Evolutionary conservation across 23 red algal species (phyloP).

Genomic region (Gracilaria gracilis): DNA sequence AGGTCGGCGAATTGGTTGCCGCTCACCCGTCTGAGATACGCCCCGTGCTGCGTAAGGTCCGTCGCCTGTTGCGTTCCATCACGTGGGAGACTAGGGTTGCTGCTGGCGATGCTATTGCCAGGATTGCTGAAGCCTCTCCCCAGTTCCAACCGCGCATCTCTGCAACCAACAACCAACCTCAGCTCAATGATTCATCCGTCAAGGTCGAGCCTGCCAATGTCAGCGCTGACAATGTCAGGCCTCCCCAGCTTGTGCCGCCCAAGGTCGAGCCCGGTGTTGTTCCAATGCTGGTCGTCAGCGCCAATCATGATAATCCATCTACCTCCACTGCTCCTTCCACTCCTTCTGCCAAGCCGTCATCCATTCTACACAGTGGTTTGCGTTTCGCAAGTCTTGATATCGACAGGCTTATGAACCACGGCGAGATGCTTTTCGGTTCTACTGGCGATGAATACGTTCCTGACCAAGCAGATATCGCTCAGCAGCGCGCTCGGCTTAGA

Average conservation of each 20-base stretch:
- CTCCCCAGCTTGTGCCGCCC: no score
- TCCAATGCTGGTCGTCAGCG: background rate
- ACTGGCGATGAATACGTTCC: slow-evolving; percentile 86
- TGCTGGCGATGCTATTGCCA: slow-evolving; percentile 81
- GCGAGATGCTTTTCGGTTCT: slow-evolving; percentile 87
- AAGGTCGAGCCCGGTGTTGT: background rate
- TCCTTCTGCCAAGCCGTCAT: slow-evolving; percentile 10
- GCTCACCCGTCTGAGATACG: slow-evolving; percentile 72
- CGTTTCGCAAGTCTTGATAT: slow-evolving; percentile 75
- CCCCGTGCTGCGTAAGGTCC: slow-evolving; percentile 65
- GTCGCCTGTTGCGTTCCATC: slow-evolving; percentile 70
- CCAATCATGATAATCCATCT: background rate
- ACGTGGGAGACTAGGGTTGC: slow-evolving; percentile 89
- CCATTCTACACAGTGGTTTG: slow-evolving; percentile 50
- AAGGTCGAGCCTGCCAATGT: background rate
- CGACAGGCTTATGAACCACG: slow-evolving; percentile 58
- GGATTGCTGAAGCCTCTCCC: slow-evolving; percentile 79
- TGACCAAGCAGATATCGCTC: slow-evolving; percentile 58
- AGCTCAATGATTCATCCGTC: background rate
- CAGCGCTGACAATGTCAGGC: background rate
- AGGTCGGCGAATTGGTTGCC: slow-evolving; percentile 86
- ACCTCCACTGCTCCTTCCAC: background rate
- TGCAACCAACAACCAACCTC: background rate
- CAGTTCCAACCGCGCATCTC: slow-evolving; percentile 28
- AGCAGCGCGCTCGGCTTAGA: slow-evolving; percentile 79